These are phyloP conservation scores for Melampsora americana DNA, from an alignment of 1,284 basidiomycete species.

Conservation along the genomic window DNA sequence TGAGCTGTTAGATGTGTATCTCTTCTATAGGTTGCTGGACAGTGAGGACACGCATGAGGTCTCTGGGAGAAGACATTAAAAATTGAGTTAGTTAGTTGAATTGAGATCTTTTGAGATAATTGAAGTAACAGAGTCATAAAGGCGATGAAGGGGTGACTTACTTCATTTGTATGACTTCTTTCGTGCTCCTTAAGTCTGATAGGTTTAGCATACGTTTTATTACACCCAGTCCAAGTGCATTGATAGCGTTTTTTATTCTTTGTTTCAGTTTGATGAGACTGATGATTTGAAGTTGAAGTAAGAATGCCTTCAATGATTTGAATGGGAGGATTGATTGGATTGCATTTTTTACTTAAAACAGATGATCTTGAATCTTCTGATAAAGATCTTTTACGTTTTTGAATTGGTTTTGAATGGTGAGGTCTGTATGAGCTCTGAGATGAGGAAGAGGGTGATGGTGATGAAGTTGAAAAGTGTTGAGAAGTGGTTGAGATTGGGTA, in stretches of 20 bases:
- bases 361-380: neutral
- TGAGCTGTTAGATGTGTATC: constrained; percentile 85
- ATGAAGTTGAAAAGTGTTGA: no score
- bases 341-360: neutral
- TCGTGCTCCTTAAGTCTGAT: constrained; percentile 79
- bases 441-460: neutral
- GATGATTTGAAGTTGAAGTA: neutral
- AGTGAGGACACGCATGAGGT: constrained; percentile 70
- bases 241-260: constrained; percentile 54
- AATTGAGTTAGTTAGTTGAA: neutral
- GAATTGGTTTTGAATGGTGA: neutral
- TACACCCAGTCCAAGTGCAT: constrained; percentile 71
- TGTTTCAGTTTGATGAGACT: neutral
- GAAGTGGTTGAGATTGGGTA: no score
- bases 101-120: neutral
- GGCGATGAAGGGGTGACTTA: constrained; percentile 55
- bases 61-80: constrained; percentile 64
- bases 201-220: constrained; percentile 78
- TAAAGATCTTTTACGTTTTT: neutral
- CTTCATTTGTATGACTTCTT: constrained; percentile 80
- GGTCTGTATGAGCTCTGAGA: neutral
- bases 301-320: neutral
- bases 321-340: neutral
- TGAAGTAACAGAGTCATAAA: neutral
- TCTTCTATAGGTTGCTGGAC: constrained; percentile 74